Conservation (phyloP, 768 basidiomycete genomes). For the Tulasnella calospora region DNA sequence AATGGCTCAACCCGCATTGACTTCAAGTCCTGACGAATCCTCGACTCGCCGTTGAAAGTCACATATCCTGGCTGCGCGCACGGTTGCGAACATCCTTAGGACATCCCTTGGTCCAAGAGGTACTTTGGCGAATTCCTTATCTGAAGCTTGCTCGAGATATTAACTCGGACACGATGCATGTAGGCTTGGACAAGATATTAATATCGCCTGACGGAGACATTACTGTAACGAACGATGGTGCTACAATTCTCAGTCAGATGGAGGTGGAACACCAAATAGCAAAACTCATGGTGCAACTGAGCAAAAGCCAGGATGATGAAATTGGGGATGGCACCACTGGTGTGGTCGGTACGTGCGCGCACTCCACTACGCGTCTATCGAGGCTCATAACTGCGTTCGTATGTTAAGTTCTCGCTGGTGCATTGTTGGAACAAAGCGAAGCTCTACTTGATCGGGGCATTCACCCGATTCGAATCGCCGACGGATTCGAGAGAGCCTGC, state of each 20-base stretch:
- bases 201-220: slow-evolving; percentile 98
- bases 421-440: slow-evolving; percentile 90
- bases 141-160: neutral
- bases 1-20: neutral
- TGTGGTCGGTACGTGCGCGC: slow-evolving; percentile 76
- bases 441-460: slow-evolving; percentile 97
- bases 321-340: slow-evolving; percentile 99
- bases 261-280: slow-evolving; percentile 99
- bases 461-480: slow-evolving; percentile 97
- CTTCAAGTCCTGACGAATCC: slow-evolving; percentile 14
- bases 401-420: slow-evolving; percentile 85
- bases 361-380: neutral
- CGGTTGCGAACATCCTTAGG: slow-evolving; percentile 89
- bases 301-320: slow-evolving; percentile 98
- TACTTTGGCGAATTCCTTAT: slow-evolving; percentile 32
- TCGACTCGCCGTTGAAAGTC: slow-evolving; percentile 46
- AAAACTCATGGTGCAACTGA: slow-evolving; percentile 91
- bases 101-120: slow-evolving; percentile 94
- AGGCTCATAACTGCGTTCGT: neutral
- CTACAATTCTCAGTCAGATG: slow-evolving; percentile 97
- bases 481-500: slow-evolving; percentile 96
- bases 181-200: slow-evolving; percentile 91
- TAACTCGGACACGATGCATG: neutral
- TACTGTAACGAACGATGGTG: slow-evolving; percentile 98
- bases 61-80: slow-evolving; percentile 92